Evolutionary conservation across 2,329 filamentous ascomycete genomes (phyloP), one percentile per base, ranked within the genome.

Genomic region (Hymenoscyphus repandus): DNA sequence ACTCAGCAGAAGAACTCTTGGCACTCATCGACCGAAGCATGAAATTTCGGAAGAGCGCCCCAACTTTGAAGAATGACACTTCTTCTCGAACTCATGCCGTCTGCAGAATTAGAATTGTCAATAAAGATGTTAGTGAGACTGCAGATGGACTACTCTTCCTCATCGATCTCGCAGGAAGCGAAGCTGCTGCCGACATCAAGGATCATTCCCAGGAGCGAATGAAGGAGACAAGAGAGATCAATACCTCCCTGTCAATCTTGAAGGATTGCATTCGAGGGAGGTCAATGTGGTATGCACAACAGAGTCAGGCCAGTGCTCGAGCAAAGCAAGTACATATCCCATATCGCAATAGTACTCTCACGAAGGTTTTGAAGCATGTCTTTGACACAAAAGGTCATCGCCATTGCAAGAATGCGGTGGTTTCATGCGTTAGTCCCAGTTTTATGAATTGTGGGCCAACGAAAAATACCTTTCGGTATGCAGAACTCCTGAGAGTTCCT

Each of bases 391-490:
- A 68, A 32, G 57, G 66, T 0, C 69, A 74, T 39, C 57, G 92
- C 45, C 96, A 96, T 76, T 91, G 85, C 64, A 97, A 96, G 71
- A 97, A 92, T 5, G 91, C 91, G 54, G 97, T 97, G 89, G 95
- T 97, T 61, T 92, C 92, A 2, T 96, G 92, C 68, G 93, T 97
- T 60, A 85, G 89, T 3, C 92, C 92, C 0, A 85, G 86, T 1
- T 90, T 96, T 70, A 96, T 96, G 66, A 92, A 97, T 49, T 91
- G 96, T 67, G 96, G 90, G 0, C 78, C 96, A 1, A 95, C 88
- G 2, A 76, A 71, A 55, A 79, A 78, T 55, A 97, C 92, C 1
- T 80, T 97, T 6, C 89, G 92, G 32, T 97, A 96, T 68, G 92
- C 92, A 20, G 91, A 97, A 64, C 67, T 75, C 63, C 59, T 78